A percentile compares a stretch with the other conserved stretches of the same genome.
These are phyloP conservation scores for Emericellopsis atlantica DNA, from an alignment of 2,329 filamentous ascomycete genomes.

Conservation along the genomic window DNA sequence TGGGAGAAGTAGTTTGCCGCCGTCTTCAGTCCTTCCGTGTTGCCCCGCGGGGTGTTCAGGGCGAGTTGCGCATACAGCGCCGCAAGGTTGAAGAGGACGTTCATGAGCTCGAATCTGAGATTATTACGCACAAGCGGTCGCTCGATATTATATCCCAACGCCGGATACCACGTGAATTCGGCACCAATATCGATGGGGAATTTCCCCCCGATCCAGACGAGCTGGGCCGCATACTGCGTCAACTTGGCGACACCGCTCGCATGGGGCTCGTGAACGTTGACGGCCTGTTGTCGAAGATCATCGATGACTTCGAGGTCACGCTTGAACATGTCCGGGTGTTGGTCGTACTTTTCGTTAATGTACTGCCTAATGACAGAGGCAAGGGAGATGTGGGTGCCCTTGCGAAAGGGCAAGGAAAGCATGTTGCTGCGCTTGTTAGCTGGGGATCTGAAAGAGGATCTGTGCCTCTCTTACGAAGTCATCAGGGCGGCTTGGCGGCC, in stretches of 20 bases:
- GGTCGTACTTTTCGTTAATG: constrained; percentile 96
- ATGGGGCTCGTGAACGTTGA: constrained; percentile 82
- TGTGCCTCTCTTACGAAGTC: neutral
- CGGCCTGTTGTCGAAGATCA: constrained; percentile 68
- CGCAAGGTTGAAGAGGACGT: constrained; percentile 85
- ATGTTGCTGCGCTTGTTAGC: constrained; percentile 31
- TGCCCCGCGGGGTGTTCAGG: constrained; percentile 63
- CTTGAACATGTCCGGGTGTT: constrained; percentile 93
- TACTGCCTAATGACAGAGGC: constrained; percentile 81
- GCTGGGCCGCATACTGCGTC: constrained; percentile 82
- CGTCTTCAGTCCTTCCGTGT: constrained; percentile 70
- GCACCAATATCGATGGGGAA: constrained; percentile 94
- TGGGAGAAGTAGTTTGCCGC: constrained; percentile 86
- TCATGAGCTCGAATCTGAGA: constrained; percentile 74
- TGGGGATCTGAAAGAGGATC: no score
- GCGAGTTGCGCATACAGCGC: constrained; percentile 90
- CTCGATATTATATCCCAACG: constrained; percentile 78
- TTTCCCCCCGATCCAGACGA: constrained; percentile 88
- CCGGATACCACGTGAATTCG: constrained; percentile 93
- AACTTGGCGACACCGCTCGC: constrained; percentile 76
- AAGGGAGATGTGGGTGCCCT: constrained; percentile 66
- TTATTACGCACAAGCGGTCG: constrained; percentile 56
- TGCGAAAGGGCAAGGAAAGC: constrained; percentile 77
- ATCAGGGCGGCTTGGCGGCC: no score
- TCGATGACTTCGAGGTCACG: constrained; percentile 80